Base-by-base conservation (phyloP, 495 filamentous ascomycete species). In the Penicillium tannophilum region DNA sequence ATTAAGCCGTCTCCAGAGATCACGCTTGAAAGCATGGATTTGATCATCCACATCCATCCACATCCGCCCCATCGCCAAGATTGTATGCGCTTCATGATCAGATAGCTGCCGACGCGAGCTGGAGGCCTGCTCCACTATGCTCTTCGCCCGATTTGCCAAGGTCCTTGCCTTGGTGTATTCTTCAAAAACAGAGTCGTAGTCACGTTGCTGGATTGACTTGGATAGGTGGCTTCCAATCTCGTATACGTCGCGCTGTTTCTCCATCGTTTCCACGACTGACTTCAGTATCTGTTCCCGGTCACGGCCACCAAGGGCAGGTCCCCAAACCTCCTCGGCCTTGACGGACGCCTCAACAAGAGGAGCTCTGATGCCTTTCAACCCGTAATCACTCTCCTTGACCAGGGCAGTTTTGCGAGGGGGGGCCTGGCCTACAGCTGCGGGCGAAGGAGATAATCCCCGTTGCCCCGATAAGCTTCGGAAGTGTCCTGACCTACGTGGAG, bases 311-410 rank as follows among this genome's bases (percentile, higher is more conserved):
- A 98, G 76, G 17, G 92, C 93, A 16, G 95, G 95, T 0, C 95
- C 94, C 90, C 94, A 98, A 4, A 98, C 86, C 60, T 98, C 95
- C 68, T 98, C 91, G 0, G 93, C 93, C 68, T 97, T 98, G 49
- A 90, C 86, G 23, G 91, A 91, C 2, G 92, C 90, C 64, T 98
- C 94, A 10, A 91, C 79, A 55, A 98, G 72, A 30, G 95, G 92
- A 7, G 80, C 81, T 61, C 95, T 92, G 55, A 98, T 96, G 8
- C 92, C 93, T 66, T 87, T 82, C 52, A 97, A 88, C 31, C 95
- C 94, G 59, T 95, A 98, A 66, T 98, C 94, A 61, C 90, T 93
- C 69, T 98, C 94, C 69, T 95, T 96, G 12, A 86, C 81, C 41
- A 97, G 77, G 6, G 93, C 93, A 71, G 96, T 96, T 78, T 97